A percentile compares a stretch with the other conserved stretches of the same genome.
Evolutionary conservation across 371 early-diverging fungal species (phyloP).

Genomic region (Capillidium rhysosporum): DNA sequence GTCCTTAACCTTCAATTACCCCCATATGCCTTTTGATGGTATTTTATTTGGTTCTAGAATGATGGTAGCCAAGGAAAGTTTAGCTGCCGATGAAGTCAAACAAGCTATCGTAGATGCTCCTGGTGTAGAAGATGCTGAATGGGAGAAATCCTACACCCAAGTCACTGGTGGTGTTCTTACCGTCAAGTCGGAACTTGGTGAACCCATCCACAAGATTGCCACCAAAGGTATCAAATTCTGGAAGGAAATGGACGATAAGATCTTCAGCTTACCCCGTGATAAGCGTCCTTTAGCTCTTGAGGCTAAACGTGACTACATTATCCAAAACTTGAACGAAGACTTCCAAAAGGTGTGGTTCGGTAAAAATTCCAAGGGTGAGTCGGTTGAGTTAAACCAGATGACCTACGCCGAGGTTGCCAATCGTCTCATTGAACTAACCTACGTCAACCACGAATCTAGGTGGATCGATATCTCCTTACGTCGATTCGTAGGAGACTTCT

Average conservation of each 20-base stretch:
- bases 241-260: slow-evolving; percentile 87
- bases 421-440: slow-evolving; percentile 67
- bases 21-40: slow-evolving; percentile 95
- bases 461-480: slow-evolving; percentile 79
- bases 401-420: slow-evolving; percentile 78
- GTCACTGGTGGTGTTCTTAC: slow-evolving; percentile 83
- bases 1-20: slow-evolving; percentile 59
- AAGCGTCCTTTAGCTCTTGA: slow-evolving; percentile 62
- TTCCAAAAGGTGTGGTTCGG: slow-evolving; percentile 94
- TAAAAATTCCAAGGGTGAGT: slow-evolving; percentile 54
- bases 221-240: slow-evolving; percentile 84
- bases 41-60: slow-evolving; percentile 83
- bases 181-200: slow-evolving; percentile 85
- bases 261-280: slow-evolving; percentile 73
- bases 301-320: slow-evolving; percentile 82
- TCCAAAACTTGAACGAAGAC: slow-evolving; percentile 75
- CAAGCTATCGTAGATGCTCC: slow-evolving; percentile 78
- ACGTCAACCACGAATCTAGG: slow-evolving; percentile 49
- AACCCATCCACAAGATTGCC: slow-evolving; percentile 94
- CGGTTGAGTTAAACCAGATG: slow-evolving; percentile 71
- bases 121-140: slow-evolving; percentile 68
- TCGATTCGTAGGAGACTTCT: slow-evolving; percentile 68
- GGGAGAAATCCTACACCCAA: slow-evolving; percentile 88
- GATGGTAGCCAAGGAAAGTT: slow-evolving; percentile 86
- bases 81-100: slow-evolving; percentile 68